Base-by-base conservation (phyloP, 176 grass and related monocot genomes). In the Triticum dicoccoides region DNA sequence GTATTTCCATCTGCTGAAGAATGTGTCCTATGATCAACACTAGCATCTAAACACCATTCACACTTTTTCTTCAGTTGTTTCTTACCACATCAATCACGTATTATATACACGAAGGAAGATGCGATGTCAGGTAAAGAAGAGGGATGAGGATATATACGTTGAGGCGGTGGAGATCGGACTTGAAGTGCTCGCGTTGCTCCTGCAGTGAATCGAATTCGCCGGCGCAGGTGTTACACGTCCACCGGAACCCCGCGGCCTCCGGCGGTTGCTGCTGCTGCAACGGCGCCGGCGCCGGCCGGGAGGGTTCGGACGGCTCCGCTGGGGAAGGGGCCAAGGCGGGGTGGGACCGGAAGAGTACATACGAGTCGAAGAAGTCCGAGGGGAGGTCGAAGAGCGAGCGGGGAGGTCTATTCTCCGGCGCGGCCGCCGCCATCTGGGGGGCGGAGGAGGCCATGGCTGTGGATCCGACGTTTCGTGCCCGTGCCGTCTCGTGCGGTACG, bases 171-270 rank as follows among this genome's bases (percentile, higher is more conserved):
- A 99, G 82, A 75, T 99, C 97, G 41, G 97, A 91, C 62, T 99
- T 99, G 92, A 99, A 99, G 94, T 96, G 97, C 34, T 91, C 91
- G 1, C 97, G 94, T 76, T 99, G 97, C 79, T 96, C 94, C 59
- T 88, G 84, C 21, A 99, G 97, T 2, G 97, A 96, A 5, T 99
- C 94, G 33, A 99, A 99, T 79, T 96, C 97, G 2, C 82, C 59
- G 18, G 79, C 87, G 85, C 97, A 99, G 38, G 89, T 96, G 61
- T 99, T 86, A 61, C 97, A 99, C 69, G 97, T 99, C 90, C 97
- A 99, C 70, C 97, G 82, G 66, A 84, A 90, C 14, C 78, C 80
- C 8, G 47, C 27, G 25, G 82, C 69, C 74, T 41, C 88, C 75
- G 71, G 68, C 15, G 12, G 87, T 15, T 41, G 82, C 77, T 54